Evolutionary conservation across 2,329 filamentous ascomycete species (phyloP).

Genomic region (Epichloe typhina): DNA sequence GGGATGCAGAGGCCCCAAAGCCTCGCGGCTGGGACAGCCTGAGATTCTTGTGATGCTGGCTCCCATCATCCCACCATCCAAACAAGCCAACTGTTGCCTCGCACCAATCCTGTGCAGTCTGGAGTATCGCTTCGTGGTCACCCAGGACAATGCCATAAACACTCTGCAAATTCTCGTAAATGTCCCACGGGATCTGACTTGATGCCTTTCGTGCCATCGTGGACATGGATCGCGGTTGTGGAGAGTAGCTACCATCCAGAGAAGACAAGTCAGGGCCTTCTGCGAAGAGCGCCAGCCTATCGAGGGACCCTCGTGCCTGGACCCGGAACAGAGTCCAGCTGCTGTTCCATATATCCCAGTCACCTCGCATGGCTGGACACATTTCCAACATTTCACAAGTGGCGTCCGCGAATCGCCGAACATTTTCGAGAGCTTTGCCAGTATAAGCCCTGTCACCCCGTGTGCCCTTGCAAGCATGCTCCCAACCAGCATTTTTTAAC

Average conservation of each 20-base stretch:
- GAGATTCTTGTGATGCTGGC: slow-evolving; percentile 30
- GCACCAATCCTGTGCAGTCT: slow-evolving; percentile 77
- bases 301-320: slow-evolving; percentile 53
- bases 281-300: slow-evolving; percentile 63
- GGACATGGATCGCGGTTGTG: slow-evolving; percentile 40
- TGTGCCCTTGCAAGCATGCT: slow-evolving; percentile 56
- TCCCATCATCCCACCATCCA: slow-evolving; percentile 85
- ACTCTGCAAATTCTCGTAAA: slow-evolving; percentile 73
- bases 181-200: slow-evolving; percentile 76
- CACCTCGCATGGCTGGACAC: slow-evolving; percentile 55
- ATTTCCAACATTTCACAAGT: slow-evolving; percentile 56
- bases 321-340: slow-evolving; percentile 80
- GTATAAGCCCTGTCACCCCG: slow-evolving; percentile 55
- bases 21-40: slow-evolving; percentile 27
- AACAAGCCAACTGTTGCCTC: slow-evolving; percentile 75
- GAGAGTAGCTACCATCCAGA: slow-evolving; percentile 19
- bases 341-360: slow-evolving; percentile 73
- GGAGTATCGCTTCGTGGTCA: slow-evolving; percentile 59
- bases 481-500: slow-evolving; percentile 65
- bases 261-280: slow-evolving; percentile 51
- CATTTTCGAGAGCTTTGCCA: slow-evolving; percentile 63
- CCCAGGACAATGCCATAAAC: slow-evolving; percentile 75
- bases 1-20: slow-evolving; percentile 20
- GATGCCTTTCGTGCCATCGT: slow-evolving; percentile 65
- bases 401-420: slow-evolving; percentile 56